These are phyloP conservation scores for Ramalina intermedia DNA, from an alignment of 495 filamentous ascomycete genomes.

Conservation along the genomic window DNA sequence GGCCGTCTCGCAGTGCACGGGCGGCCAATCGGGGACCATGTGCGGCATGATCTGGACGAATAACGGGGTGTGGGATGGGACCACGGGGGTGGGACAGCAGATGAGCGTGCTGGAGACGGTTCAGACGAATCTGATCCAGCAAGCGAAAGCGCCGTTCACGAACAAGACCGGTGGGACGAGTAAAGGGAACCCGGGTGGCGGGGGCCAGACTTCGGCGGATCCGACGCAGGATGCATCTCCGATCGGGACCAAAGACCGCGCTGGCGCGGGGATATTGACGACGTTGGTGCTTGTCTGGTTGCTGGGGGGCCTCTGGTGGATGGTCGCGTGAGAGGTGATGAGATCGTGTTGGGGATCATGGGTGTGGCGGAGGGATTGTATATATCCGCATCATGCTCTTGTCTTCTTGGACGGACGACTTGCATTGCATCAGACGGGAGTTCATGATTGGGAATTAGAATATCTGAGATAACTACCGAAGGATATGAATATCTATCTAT, in stretches of 20 bases:
- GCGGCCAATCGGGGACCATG: slow-evolving; percentile 32
- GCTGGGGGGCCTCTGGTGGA: slow-evolving; percentile 31
- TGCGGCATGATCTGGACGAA: slow-evolving; percentile 57
- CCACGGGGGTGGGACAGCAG: slow-evolving; percentile 51
- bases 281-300: slow-evolving; percentile 25
- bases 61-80: slow-evolving; percentile 35
- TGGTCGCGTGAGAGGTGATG: slow-evolving; percentile 19
- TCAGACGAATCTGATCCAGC: slow-evolving; percentile 41
- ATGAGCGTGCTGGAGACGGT: slow-evolving; percentile 58
- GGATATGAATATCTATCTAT: no score
- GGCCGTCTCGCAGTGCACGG: slow-evolving; percentile 57
- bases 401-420: no score
- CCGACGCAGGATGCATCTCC: slow-evolving; percentile 10
- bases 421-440: no score
- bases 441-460: no score
- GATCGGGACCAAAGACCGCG: slow-evolving; percentile 38
- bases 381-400: no score
- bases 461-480: no score
- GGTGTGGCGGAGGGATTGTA: no score
- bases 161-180: slow-evolving; percentile 60
- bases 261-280: slow-evolving; percentile 48
- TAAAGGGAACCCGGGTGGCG: slow-evolving; percentile 53
- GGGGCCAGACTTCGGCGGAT: slow-evolving; percentile 22
- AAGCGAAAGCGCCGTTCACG: slow-evolving; percentile 42
- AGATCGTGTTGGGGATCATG: background rate